phyloP scores from a whole-genome alignment of 2,329 filamentous ascomycete species.

The Fusarium dlaminii region DNA sequence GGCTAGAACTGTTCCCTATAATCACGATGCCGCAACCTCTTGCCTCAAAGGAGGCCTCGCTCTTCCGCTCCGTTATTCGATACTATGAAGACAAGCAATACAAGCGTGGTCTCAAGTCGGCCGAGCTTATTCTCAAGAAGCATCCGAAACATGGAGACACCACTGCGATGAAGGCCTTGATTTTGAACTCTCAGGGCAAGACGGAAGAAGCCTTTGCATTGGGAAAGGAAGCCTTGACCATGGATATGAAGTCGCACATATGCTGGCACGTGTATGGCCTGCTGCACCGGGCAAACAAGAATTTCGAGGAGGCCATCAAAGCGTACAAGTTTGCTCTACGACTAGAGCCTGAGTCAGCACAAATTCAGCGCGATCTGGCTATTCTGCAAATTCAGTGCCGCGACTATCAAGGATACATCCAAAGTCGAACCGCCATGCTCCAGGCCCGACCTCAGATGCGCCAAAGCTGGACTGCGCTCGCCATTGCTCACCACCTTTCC shows the following conservation, averaged over 20 bases:
- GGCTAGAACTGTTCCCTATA: background rate
- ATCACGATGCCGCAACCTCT: slow-evolving; percentile 75
- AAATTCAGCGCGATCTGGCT: slow-evolving; percentile 94
- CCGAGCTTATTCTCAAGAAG: slow-evolving; percentile 96
- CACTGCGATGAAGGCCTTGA: slow-evolving; percentile 98
- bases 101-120: slow-evolving; percentile 91
- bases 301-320: slow-evolving; percentile 99
- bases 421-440: slow-evolving; percentile 88
- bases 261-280: slow-evolving; percentile 99
- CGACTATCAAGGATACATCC: slow-evolving; percentile 92
- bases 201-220: slow-evolving; percentile 93
- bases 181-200: slow-evolving; percentile 92
- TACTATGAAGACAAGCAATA: slow-evolving; percentile 99
- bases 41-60: slow-evolving; percentile 87
- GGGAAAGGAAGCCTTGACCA: slow-evolving; percentile 89
- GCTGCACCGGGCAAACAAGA: slow-evolving; percentile 92
- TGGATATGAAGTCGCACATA: slow-evolving; percentile 99
- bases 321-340: slow-evolving; percentile 96
- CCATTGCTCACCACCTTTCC: slow-evolving; percentile 90
- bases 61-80: slow-evolving; percentile 94
- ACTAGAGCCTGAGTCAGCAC: slow-evolving; percentile 91
- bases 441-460: slow-evolving; percentile 82
- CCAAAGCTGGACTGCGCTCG: slow-evolving; percentile 97
- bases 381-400: slow-evolving; percentile 96
- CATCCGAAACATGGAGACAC: slow-evolving; percentile 97